Conservation (phyloP, 257 asterid species). For the Solanum gandarillasii region DNA sequence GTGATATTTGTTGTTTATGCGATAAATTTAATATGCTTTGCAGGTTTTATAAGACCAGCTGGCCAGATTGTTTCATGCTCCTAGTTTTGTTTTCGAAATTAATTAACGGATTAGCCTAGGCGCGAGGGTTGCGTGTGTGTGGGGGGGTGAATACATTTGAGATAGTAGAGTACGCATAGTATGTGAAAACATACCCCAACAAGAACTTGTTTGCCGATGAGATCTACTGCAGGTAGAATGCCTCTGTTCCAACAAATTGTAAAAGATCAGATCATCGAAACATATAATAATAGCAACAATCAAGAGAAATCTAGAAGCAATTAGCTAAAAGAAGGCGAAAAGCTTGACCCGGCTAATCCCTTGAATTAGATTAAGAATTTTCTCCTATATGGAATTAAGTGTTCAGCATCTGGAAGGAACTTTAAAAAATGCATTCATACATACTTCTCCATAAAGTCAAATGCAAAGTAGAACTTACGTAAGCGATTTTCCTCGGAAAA, state of each 20-base stretch:
- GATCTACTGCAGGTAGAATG: slow-evolving; percentile 89
- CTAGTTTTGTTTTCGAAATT: neutral
- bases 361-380: neutral
- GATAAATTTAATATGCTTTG: neutral
- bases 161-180: neutral
- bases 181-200: slow-evolving; percentile 68
- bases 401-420: neutral
- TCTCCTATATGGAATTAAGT: neutral
- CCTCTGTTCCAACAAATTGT: slow-evolving; percentile 47
- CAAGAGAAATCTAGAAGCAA: neutral
- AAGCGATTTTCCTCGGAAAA: slow-evolving; percentile 89
- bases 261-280: neutral
- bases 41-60: neutral
- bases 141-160: neutral
- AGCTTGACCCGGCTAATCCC: neutral
- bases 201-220: slow-evolving; percentile 52
- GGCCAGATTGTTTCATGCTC: neutral
- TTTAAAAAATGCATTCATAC: neutral
- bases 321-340: neutral
- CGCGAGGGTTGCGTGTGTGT: too few species aligned
- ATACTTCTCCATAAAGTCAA: neutral
- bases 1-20: neutral
- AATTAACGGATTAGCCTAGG: neutral
- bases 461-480: slow-evolving; percentile 38
- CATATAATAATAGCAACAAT: neutral